Evolutionary conservation across 192 early-diverging fungal genomes (phyloP), one percentile per base, ranked within the genome.

Genomic region (Dimargaris verticillata): DNA sequence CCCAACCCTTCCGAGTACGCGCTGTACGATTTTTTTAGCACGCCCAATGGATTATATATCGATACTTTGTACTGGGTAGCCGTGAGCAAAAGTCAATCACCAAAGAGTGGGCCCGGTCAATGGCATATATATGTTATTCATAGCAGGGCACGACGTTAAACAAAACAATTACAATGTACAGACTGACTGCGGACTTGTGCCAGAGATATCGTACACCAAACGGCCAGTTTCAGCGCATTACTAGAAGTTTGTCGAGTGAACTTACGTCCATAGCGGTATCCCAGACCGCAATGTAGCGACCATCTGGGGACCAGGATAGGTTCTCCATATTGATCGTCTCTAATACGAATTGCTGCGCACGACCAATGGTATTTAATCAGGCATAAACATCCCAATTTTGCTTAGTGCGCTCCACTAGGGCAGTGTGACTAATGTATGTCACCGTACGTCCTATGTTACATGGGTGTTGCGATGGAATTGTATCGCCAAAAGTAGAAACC

Each of bases 281-380:
- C 83, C 83, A 90, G 0, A 81, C 79, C 9, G 78, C 82, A 63
- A 94, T 77, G 60, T 73, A 88, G 26, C 74, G 69, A 18, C 90
- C 89, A 65, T 94, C 83, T 0, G 92, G 92, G 28, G 90, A 92
- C 88, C 88, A 91, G 17, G 74, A 68, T 28, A 94, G 66, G 61
- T 88, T 78, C 43, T 84, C 80, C 9, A 83, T 57, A 74, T 94
- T 88, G 17, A 66, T 67, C 3, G 88, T 85, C 42, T 88, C 86
- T 0, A 80, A 61, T 26, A 70, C 65, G 61, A 88, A 85, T n/a
- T 77, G 67, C 87, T 90, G 25, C 25, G 2, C 46, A 3, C 46
- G 20, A 11, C 17, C 17, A 47, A 20, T 20, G 11, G 12, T 47
- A 20, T 47, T 20, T 11, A 47, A 2, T n/a, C 17, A 4, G 1